phyloP scores from a whole-genome alignment of 2,329 filamentous ascomycete species.

The Myriosclerotinia duriaeana region DNA sequence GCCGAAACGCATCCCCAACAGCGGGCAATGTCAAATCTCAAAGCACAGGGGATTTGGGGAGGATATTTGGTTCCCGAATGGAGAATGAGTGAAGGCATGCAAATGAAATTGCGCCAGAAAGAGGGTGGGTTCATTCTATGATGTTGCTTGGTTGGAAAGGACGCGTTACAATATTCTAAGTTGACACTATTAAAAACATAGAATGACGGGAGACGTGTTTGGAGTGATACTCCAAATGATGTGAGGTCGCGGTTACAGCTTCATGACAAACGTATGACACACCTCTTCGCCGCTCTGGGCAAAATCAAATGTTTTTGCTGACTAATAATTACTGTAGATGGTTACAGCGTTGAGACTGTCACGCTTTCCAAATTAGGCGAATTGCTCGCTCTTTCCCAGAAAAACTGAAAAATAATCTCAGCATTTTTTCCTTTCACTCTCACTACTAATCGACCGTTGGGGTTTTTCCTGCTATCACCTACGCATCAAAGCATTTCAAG shows the following conservation, averaged over 20 bases:
- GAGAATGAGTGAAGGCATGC: too few relatives aligned
- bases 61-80: too few relatives aligned
- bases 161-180: too few relatives aligned
- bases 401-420: neutral
- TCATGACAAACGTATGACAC: neutral
- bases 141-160: neutral
- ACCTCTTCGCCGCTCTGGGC: too few relatives aligned
- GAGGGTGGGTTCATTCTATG: neutral
- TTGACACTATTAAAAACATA: too few relatives aligned
- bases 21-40: too few relatives aligned
- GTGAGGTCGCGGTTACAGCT: neutral
- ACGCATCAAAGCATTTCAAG: neutral
- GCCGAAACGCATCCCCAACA: too few relatives aligned
- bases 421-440: neutral
- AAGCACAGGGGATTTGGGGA: too few relatives aligned
- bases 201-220: neutral
- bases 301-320: neutral
- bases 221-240: neutral
- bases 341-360: neutral
- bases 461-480: neutral
- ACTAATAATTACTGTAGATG: neutral
- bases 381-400: neutral
- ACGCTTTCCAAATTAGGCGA: neutral
- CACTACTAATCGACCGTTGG: neutral
- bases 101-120: neutral